Base-by-base conservation (phyloP, 345 rosid genomes). In the Eutrema heterophyllum region DNA sequence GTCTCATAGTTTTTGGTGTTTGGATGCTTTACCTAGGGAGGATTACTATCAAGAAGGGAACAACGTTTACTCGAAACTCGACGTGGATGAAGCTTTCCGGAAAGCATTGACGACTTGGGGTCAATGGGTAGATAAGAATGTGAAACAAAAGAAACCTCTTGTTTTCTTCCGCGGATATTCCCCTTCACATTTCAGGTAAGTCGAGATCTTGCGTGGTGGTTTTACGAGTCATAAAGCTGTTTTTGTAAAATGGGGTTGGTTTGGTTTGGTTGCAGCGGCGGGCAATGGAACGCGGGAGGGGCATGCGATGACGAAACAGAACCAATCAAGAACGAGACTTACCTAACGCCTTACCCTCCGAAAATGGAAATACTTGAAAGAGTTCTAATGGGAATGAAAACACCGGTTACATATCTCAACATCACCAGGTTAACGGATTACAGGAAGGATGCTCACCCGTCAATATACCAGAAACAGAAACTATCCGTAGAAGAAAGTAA, bases 211-310 rank as follows among this genome's bases (percentile, higher is more conserved):
- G 33, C 1, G 2, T 54, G 60, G 38, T 33, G 38, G 39, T n/a
- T 6, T 44, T 45, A 58, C 4, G 0, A 21, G 11, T 26, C 48
- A 57, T 13, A 45, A 12, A 3, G 13, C 21, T 0, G 9, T 1
- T 5, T 14, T 64, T 33, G 15, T 18, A 15, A n/a, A 5, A 11
- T 18, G 13, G 12, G 44, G 52, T 51, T 5, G 45, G 62, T 35
- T 50, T 53, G 71, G 7, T 54, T 32, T 63, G 68, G 38, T 52
- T 76, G 71, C 81, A 95, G 99, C 2, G 99, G 99, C 0, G 99
- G 99, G 49, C 99, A 95, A 60, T 95, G 99, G 99, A 95, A 95
- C 71, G 93, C 99, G 0, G 97, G 99, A 2, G 99, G 99, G 11
- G 92, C 88, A 2, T 95, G 99, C 33, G 86, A 95, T 55, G 83